Percentiles rank a stretch among this genome's conserved stretches.
phyloP scores from a whole-genome alignment of 2,329 filamentous ascomycete genomes.

The Colletotrichum magnum region DNA sequence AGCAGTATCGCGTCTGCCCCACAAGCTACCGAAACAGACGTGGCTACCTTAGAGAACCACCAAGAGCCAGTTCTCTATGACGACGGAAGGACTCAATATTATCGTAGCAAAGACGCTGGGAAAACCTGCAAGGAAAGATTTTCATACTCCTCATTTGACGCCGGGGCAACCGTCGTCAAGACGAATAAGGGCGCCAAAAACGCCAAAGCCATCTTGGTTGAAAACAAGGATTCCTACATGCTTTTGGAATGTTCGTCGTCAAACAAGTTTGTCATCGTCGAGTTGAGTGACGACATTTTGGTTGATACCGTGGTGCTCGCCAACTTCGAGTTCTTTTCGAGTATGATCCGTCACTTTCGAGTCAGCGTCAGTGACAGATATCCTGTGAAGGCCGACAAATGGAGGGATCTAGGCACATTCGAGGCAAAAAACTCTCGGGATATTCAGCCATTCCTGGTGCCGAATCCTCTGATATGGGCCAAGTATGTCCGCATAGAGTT shows the following conservation, averaged over 20 bases:
- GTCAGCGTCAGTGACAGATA: constrained; percentile 96
- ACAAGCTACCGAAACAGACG: constrained; percentile 30
- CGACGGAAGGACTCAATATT: constrained; percentile 65
- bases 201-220: constrained; percentile 87
- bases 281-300: constrained; percentile 87
- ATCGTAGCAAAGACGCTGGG: constrained; percentile 91
- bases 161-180: constrained; percentile 93
- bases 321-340: constrained; percentile 99
- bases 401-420: constrained; percentile 89
- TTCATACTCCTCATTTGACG: constrained; percentile 98
- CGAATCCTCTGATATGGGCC: constrained; percentile 96
- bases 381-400: constrained; percentile 91
- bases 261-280: constrained; percentile 95
- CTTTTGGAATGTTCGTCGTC: constrained; percentile 87
- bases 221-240: constrained; percentile 99
- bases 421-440: constrained; percentile 94
- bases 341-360: constrained; percentile 91
- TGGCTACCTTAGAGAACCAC: constrained; percentile 36
- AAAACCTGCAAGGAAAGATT: constrained; percentile 98
- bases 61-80: constrained; percentile 61
- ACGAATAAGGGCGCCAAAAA: constrained; percentile 90
- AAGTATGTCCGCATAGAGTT: constrained; percentile 94
- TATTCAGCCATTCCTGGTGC: constrained; percentile 93
- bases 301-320: constrained; percentile 97
- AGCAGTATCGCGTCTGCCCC: constrained; percentile 39